These are phyloP conservation scores for Asterochloris sp. DNA, from an alignment of 139 green algal genomes.

Conservation along the genomic window DNA sequence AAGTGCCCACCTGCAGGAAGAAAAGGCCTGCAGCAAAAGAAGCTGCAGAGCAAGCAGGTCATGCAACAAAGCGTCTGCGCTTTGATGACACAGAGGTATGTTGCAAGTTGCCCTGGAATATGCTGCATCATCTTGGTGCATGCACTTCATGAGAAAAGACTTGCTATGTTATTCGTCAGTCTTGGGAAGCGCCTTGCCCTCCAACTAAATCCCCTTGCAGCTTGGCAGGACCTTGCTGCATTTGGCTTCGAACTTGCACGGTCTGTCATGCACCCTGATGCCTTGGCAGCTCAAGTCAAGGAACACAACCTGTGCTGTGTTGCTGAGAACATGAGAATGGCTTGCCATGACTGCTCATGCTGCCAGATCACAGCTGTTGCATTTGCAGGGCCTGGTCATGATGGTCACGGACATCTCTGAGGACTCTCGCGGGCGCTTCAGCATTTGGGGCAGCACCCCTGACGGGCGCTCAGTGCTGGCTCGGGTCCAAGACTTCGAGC, in stretches of 20 bases:
- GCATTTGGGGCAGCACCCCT: constrained; percentile 38
- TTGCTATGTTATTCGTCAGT: too few relatives aligned
- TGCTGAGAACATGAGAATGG: neutral
- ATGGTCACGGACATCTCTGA: constrained; percentile 50
- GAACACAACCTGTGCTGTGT: neutral
- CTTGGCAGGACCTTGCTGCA: neutral
- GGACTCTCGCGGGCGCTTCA: constrained; percentile 30
- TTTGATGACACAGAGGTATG: too few relatives aligned
- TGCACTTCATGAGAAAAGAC: too few relatives aligned
- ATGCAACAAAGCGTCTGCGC: too few relatives aligned
- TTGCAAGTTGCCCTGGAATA: too few relatives aligned
- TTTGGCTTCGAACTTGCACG: neutral
- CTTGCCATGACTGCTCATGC: neutral
- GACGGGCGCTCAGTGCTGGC: constrained; percentile 31
- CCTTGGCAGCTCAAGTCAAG: neutral
- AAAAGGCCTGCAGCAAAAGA: too few relatives aligned
- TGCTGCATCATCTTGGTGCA: too few relatives aligned
- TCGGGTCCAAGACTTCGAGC: constrained; percentile 43
- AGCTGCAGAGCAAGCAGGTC: too few relatives aligned
- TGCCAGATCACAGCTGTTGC: neutral
- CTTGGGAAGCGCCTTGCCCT: neutral
- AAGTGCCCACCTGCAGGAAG: too few relatives aligned
- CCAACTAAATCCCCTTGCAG: neutral
- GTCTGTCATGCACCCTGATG: neutral
- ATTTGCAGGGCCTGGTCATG: constrained; percentile 25